Evolutionary conservation across 352 stramenopile species (phyloP).

Genomic region (Halophytophthora polymorphica): DNA sequence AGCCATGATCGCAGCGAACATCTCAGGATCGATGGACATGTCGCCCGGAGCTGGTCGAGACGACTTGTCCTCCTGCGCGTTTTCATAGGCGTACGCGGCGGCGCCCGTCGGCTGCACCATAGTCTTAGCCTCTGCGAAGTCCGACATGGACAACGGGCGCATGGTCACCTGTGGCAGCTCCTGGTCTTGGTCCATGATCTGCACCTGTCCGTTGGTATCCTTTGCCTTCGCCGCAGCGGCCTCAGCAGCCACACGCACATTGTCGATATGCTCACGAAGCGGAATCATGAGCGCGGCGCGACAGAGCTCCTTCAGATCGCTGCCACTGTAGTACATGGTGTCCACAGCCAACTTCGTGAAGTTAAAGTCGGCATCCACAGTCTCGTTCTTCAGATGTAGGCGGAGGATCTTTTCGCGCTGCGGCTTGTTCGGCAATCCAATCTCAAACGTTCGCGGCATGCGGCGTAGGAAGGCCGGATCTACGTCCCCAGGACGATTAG

Average conservation of each 20-base stretch:
- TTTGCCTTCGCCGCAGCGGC: slow-evolving; percentile 26
- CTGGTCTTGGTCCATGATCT: slow-evolving; percentile 30
- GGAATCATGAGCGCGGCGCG: slow-evolving; percentile 86
- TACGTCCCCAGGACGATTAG: slow-evolving; percentile 91
- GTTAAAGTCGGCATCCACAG: slow-evolving; percentile 67
- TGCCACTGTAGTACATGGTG: slow-evolving; percentile 94
- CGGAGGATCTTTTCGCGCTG: slow-evolving; percentile 93
- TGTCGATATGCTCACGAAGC: slow-evolving; percentile 79
- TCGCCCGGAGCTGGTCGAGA: slow-evolving; percentile 20
- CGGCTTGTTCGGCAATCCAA: slow-evolving; percentile 85
- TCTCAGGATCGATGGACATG: slow-evolving; percentile 71
- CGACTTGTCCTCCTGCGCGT: slow-evolving; percentile 37
- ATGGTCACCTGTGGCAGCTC: slow-evolving; percentile 34
- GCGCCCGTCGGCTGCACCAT: slow-evolving; percentile 85
- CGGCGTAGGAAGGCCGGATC: slow-evolving; percentile 94
- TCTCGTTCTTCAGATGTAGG: slow-evolving; percentile 90
- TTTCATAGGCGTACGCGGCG: slow-evolving; percentile 79
- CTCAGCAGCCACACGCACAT: slow-evolving; percentile 37
- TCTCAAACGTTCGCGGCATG: slow-evolving; percentile 95
- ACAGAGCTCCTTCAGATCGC: slow-evolving; percentile 92
- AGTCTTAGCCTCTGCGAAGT: slow-evolving; percentile 84
- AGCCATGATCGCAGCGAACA: slow-evolving; percentile 82
- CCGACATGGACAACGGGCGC: slow-evolving; percentile 67
- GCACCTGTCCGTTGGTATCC: slow-evolving; percentile 23
- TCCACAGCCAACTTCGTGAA: slow-evolving; percentile 78